Evolutionary conservation across 352 stramenopile genomes (phyloP).

Genomic region (Phytopythium kandeliae): DNA sequence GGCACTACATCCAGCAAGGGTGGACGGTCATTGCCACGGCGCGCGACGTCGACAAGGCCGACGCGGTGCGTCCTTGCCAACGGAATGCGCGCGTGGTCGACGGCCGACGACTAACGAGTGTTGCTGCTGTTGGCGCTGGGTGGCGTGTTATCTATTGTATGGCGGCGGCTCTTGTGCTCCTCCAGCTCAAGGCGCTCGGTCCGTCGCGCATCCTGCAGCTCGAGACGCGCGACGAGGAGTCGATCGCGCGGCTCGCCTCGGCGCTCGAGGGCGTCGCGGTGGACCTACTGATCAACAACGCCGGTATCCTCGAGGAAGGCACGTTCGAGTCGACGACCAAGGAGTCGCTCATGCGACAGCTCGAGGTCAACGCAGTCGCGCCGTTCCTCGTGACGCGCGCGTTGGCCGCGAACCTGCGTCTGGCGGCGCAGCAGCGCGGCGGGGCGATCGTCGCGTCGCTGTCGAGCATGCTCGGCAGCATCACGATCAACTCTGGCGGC

Average conservation of each 20-base stretch:
- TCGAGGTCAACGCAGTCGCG: slow-evolving; percentile 42
- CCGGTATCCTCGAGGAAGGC: slow-evolving; percentile 21
- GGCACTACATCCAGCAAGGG: slow-evolving; percentile 31
- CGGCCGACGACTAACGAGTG: background rate
- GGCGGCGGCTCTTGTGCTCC: background rate
- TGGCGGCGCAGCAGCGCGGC: slow-evolving; percentile 8
- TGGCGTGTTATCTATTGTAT: no score
- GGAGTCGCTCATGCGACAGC: slow-evolving; percentile 28
- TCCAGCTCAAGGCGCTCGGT: slow-evolving; percentile 16
- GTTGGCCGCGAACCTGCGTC: slow-evolving; percentile 20
- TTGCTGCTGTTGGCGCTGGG: background rate
- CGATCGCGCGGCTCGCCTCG: slow-evolving; percentile 17
- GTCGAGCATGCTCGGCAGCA: slow-evolving; percentile 27
- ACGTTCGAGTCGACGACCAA: slow-evolving; percentile 21
- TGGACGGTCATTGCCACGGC: slow-evolving; percentile 51
- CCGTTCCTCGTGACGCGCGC: slow-evolving; percentile 34
- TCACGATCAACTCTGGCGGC: slow-evolving; percentile 12
- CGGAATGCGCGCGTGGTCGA: no score
- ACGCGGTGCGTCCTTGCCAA: slow-evolving; percentile 21
- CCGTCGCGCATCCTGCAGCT: slow-evolving; percentile 25
- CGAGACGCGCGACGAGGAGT: slow-evolving; percentile 28
- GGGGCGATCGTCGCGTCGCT: slow-evolving; percentile 26
- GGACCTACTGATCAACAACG: slow-evolving; percentile 47
- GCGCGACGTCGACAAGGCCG: slow-evolving; percentile 28
- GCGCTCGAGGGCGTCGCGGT: slow-evolving; percentile 23